These are phyloP conservation scores for Fusarium decemcellulare DNA, from an alignment of 2,329 filamentous ascomycete species.

Conservation along the genomic window DNA sequence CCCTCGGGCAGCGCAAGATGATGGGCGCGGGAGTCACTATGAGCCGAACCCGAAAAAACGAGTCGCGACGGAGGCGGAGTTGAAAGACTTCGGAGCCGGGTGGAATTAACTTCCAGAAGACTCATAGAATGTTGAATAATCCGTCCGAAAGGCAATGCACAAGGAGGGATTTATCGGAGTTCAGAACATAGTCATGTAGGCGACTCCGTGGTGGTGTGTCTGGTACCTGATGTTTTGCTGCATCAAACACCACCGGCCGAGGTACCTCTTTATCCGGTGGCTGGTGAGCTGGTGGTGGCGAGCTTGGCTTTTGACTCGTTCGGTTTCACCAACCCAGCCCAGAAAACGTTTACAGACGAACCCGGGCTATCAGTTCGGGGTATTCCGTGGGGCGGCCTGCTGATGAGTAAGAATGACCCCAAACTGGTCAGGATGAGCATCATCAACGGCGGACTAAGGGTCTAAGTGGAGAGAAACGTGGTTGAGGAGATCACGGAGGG, in stretches of 20 bases:
- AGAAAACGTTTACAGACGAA: constrained; percentile 3
- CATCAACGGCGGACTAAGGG: constrained; percentile 31
- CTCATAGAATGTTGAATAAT: constrained; percentile 4
- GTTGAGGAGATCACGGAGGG: neutral
- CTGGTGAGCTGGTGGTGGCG: constrained; percentile 44
- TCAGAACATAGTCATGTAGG: constrained; percentile 2
- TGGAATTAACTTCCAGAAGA: neutral
- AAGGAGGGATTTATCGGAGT: neutral
- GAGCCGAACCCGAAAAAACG: constrained; percentile 31
- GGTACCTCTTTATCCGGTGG: constrained; percentile 40
- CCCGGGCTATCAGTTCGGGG: constrained; percentile 19
- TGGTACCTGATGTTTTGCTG: constrained; percentile 16
- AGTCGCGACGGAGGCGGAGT: neutral
- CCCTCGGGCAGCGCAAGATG: constrained; percentile 17
- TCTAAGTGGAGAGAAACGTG: constrained; percentile 29
- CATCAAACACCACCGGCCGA: neutral
- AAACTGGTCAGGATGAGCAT: constrained; percentile 3
- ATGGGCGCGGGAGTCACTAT: constrained; percentile 12
- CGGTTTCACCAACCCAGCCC: neutral
- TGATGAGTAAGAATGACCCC: constrained; percentile 15
- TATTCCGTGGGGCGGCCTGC: constrained; percentile 17
- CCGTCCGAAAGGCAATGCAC: constrained; percentile 8
- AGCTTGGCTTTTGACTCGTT: constrained; percentile 39
- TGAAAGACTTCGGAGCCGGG: constrained; percentile 15
- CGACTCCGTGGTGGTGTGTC: constrained; percentile 35